Base-by-base conservation (phyloP, 2,329 filamentous ascomycete genomes). In the Tolypocladium pustulatum region DNA sequence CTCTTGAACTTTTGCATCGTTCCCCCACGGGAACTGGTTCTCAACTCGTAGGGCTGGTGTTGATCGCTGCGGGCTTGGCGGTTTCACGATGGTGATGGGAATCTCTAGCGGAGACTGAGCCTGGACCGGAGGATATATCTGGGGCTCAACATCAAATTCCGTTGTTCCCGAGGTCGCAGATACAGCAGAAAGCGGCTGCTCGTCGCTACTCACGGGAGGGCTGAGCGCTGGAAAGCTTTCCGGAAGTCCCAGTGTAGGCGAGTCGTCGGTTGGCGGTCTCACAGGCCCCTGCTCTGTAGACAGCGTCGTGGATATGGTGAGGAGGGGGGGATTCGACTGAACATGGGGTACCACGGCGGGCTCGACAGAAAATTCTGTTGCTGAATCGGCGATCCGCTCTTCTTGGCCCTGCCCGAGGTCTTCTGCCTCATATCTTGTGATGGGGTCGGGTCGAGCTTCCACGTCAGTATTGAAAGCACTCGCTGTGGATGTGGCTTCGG, bases 61-160 rank as follows among this genome's bases (percentile, higher is more conserved):
- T 10, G 66, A 38, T 22, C 61, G 61, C 40, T 68, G 69, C 8
- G 71, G 67, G 55, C 66, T 70, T 5, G 68, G 65, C 30, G 69
- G 65, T 55, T 69, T 68, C 32, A 68, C 60, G 54, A 67, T 62
- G 25, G 64, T 65, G 54, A 65, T 64, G 54, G 66, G 65, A 17
- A 66, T 63, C 41, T 67, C 64, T 17, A 63, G 55, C 13, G 65
- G 64, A 30, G 66, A 56, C 13, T 68, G 62, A 30, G 73, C 68
- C 51, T 72, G 74, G 20, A 75, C 65, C 0, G 78, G 73, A 1
- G 79, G 73, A 53, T 85, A 81, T 1, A 80, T 82, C 67, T 91
- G 88, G 27, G 85, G 79, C 64, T 91, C 88, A n/a, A 78, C 80
- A 63, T 91, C 89, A 64, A 91, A 89, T 65, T 89, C 85, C 0